Percentiles rank a stretch among this genome's conserved stretches.
These are phyloP conservation scores for Gonapodya sp. DNA, from an alignment of 192 early-diverging fungal genomes.

Conservation along the genomic window DNA sequence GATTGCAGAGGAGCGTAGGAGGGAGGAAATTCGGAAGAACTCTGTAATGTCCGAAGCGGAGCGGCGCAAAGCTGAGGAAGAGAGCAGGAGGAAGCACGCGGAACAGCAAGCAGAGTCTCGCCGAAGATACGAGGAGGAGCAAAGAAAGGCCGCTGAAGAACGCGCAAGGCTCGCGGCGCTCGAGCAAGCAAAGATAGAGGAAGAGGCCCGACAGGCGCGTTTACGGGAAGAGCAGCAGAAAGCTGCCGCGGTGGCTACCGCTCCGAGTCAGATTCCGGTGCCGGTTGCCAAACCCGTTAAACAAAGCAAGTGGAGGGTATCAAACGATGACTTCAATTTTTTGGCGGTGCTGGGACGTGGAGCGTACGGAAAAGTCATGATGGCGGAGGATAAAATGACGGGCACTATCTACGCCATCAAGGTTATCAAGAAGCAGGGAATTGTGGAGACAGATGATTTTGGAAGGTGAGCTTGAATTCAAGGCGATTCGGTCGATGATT, in stretches of 20 bases:
- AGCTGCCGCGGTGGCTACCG: not conserved
- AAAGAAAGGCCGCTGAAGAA: not conserved
- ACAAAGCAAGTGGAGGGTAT: slow-evolving; percentile 28
- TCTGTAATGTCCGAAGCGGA: not conserved
- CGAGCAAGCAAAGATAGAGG: not conserved
- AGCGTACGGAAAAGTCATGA: slow-evolving; percentile 99
- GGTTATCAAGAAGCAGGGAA: slow-evolving; percentile 95
- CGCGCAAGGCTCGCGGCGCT: not conserved
- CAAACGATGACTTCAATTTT: slow-evolving; percentile 88
- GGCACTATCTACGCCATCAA: slow-evolving; percentile 91
- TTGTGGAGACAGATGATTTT: slow-evolving; percentile 97
- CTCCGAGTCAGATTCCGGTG: not conserved
- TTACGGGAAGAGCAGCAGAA: not conserved
- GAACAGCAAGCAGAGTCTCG: not conserved
- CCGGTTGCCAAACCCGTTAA: not conserved
- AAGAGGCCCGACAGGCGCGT: not conserved
- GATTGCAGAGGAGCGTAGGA: not conserved
- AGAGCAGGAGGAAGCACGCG: not conserved
- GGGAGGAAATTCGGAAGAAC: not conserved
- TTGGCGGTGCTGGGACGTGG: slow-evolving; percentile 93
- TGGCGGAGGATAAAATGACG: slow-evolving; percentile 81
- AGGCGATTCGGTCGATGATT: too few relatives aligned
- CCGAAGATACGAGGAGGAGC: not conserved
- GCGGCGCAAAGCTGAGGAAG: not conserved
- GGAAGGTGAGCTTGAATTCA: slow-evolving; percentile 52